phyloP scores from a whole-genome alignment of 2,329 filamentous ascomycete genomes.

The Apiospora sp. region DNA sequence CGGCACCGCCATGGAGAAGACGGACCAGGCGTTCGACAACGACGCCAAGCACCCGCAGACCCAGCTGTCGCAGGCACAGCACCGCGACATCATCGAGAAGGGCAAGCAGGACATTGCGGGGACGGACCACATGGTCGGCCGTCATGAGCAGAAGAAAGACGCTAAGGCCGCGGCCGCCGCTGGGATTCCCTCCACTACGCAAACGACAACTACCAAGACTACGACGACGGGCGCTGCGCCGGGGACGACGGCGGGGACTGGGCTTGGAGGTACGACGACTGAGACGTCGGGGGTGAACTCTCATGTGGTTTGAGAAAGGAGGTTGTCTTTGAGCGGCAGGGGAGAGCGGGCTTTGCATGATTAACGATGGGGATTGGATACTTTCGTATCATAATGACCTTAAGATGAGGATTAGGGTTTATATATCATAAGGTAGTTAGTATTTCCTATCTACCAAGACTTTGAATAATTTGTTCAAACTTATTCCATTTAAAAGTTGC shows the following conservation, averaged over 20 bases:
- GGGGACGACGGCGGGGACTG: neutral
- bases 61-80: slow-evolving; percentile 33
- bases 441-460: too few species aligned
- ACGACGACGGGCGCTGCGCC: neutral
- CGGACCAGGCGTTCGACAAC: slow-evolving; percentile 42
- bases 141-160: slow-evolving; percentile 32
- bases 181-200: too few species aligned
- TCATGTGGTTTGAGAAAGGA: too few species aligned
- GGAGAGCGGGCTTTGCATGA: too few species aligned
- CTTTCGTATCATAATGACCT: too few species aligned
- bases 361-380: too few species aligned
- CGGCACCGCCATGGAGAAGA: slow-evolving; percentile 38
- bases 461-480: too few species aligned
- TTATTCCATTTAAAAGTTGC: too few species aligned
- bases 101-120: slow-evolving; percentile 37
- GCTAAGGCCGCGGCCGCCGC: neutral
- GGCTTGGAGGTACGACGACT: neutral
- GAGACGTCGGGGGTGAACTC: too few species aligned
- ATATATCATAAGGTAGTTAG: too few species aligned
- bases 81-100: slow-evolving; percentile 36
- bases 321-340: too few species aligned
- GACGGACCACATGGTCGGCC: slow-evolving; percentile 37
- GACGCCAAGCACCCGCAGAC: slow-evolving; percentile 35
- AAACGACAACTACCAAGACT: neutral
- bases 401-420: too few species aligned